Conservation (phyloP, 2,329 filamentous ascomycete species). For the Xylariaceae sp. region DNA sequence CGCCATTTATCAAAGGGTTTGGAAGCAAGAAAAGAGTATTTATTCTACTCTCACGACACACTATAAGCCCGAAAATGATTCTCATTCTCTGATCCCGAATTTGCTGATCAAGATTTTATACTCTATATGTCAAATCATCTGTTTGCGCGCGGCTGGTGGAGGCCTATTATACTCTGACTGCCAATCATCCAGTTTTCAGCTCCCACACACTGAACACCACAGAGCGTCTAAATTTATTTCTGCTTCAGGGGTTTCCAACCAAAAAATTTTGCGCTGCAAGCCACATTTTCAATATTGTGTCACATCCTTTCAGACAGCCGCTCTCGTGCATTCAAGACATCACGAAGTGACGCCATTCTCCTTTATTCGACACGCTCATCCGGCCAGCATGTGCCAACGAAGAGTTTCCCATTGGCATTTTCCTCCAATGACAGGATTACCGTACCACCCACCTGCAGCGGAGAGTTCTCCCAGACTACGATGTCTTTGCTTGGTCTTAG, state of each 20-base stretch:
- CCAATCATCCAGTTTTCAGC: constrained; percentile 14
- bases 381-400: not conserved
- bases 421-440: not conserved
- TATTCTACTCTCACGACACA: too few relatives aligned
- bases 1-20: too few relatives aligned
- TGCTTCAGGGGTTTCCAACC: too few relatives aligned
- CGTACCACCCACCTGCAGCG: constrained; percentile 1
- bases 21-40: too few relatives aligned
- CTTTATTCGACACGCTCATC: not conserved
- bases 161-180: not conserved
- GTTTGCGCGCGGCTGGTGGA: constrained; percentile 12
- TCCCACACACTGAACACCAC: not conserved
- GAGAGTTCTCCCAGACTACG: not conserved
- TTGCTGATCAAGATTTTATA: not conserved
- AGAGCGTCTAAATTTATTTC: not conserved
- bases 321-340: not conserved
- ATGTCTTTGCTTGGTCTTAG: not conserved
- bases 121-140: too few relatives aligned
- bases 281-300: not conserved
- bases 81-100: not conserved
- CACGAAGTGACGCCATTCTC: not conserved
- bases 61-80: not conserved
- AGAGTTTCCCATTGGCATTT: not conserved
- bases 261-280: not conserved
- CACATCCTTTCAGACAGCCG: not conserved